Evolutionary conservation across 108 stramenopile genomes (phyloP).

Genomic region (Nitzschia inconspicua): DNA sequence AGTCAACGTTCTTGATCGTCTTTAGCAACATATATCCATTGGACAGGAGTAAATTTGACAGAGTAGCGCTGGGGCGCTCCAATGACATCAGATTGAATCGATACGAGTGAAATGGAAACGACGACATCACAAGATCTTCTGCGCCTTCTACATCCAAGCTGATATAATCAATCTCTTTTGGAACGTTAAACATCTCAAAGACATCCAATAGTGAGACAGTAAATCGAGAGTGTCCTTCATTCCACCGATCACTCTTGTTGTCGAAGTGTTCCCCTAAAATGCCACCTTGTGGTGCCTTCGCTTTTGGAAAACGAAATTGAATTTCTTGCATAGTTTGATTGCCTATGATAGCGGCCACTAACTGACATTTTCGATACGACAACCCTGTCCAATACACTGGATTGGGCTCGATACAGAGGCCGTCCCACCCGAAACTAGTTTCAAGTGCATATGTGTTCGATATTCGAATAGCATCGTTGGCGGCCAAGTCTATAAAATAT

Average conservation of each 20-base stretch:
- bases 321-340: conserved; percentile 38
- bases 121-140: conserved; percentile 50
- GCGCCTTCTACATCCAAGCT: conserved; percentile 70
- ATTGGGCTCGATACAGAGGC: conserved; percentile 53
- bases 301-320: conserved; percentile 26
- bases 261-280: conserved; percentile 54
- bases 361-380: conserved; percentile 39
- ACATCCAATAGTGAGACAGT: conserved; percentile 46
- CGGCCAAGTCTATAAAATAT: conserved; percentile 59
- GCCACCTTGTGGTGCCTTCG: conserved; percentile 43
- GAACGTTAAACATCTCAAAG: conserved; percentile 36
- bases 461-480: conserved; percentile 45
- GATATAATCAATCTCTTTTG: conserved; percentile 56
- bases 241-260: conserved; percentile 20
- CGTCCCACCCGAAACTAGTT: conserved; percentile 35
- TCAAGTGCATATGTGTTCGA: conserved; percentile 56
- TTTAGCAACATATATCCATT: conserved; percentile 18
- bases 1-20: conserved; percentile 15
- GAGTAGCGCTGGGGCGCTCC: conserved; percentile 40
- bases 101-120: conserved; percentile 52
- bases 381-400: conserved; percentile 50
- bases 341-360: conserved; percentile 47
- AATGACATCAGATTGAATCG: conserved; percentile 46
- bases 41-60: conserved; percentile 16
- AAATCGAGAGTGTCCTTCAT: conserved; percentile 15